phyloP scores from a whole-genome alignment of 2,329 filamentous ascomycete genomes.

The Graphilbum sp. region DNA sequence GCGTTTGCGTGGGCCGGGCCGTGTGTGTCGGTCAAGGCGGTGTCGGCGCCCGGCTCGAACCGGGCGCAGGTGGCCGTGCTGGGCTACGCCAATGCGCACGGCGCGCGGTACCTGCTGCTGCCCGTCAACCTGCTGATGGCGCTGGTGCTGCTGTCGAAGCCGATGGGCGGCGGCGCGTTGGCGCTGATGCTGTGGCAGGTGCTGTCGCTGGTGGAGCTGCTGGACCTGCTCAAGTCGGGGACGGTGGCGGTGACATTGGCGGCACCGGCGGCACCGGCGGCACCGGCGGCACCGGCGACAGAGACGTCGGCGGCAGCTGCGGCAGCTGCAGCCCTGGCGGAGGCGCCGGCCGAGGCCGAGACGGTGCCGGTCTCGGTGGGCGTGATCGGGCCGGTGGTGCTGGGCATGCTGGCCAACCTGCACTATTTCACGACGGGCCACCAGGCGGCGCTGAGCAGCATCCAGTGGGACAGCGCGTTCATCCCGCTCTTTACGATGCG shows the following conservation, averaged over 20 bases:
- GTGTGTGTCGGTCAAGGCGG: conserved; percentile 55
- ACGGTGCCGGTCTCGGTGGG: conserved; percentile 18
- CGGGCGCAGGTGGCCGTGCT: conserved; percentile 55
- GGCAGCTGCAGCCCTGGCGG: conserved; percentile 28
- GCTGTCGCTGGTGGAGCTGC: conserved; percentile 54
- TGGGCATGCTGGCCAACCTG: conserved; percentile 80
- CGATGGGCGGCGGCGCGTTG: conserved; percentile 79
- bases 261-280: conserved; percentile 50
- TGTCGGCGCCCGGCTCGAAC: conserved; percentile 23
- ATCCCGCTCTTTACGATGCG: conserved; percentile 67
- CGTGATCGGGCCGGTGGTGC: conserved; percentile 66
- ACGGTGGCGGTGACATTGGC: background rate
- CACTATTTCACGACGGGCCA: conserved; percentile 98
- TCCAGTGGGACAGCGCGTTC: conserved; percentile 95
- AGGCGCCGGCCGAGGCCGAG: conserved; percentile 36
- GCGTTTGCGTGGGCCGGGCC: conserved; percentile 79
- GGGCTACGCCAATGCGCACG: conserved; percentile 87
- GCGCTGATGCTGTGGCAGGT: conserved; percentile 78
- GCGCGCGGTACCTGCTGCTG: conserved; percentile 75
- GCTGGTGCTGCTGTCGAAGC: conserved; percentile 72
- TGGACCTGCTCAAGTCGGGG: conserved; percentile 38
- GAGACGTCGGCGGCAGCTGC: no score
- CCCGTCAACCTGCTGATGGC: conserved; percentile 63
- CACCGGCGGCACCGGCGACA: conserved; percentile 10
- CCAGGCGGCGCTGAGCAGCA: conserved; percentile 69